Conservation (phyloP, 345 rosid genomes). For the Streptanthus diversifolius region DNA sequence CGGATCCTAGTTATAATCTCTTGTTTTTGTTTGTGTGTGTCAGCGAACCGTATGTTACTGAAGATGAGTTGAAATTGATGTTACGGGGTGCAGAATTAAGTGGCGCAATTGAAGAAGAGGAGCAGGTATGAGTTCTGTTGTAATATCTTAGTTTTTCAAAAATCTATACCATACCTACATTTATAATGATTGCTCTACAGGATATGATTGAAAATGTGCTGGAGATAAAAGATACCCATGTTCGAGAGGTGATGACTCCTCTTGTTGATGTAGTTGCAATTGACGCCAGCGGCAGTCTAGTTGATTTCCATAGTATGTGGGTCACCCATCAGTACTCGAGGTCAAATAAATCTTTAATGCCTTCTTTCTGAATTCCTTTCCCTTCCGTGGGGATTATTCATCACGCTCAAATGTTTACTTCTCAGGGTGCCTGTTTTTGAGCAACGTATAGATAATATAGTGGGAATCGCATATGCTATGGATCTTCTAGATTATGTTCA, state of each 20-base stretch:
- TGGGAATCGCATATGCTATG: constrained; percentile 98
- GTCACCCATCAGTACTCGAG: constrained; percentile 98
- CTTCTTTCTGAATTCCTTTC: neutral
- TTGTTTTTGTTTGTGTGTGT: neutral
- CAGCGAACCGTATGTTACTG: constrained; percentile 95
- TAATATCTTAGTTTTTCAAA: neutral
- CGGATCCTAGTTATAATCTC: neutral
- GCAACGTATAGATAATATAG: constrained; percentile 95
- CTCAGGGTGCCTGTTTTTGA: constrained; percentile 97
- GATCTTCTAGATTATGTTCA: constrained; percentile 87
- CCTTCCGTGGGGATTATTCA: neutral
- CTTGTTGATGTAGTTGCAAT: constrained; percentile 98
- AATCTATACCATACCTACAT: constrained; percentile 19
- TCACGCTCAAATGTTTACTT: constrained; percentile 27
- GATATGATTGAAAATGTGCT: constrained; percentile 99
- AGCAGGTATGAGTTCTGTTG: constrained; percentile 53
- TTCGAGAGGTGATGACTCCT: constrained; percentile 99
- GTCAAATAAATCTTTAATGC: constrained; percentile 30
- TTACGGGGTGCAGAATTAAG: constrained; percentile 93
- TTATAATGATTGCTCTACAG: constrained; percentile 41
- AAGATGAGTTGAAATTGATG: constrained; percentile 95
- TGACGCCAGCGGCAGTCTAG: constrained; percentile 73
- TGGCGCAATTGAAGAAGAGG: constrained; percentile 99
- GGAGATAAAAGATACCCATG: constrained; percentile 95
- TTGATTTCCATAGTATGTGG: constrained; percentile 87